Conservation (phyloP, 176 grass and related monocot genomes). For the Lolium rigidum region DNA sequence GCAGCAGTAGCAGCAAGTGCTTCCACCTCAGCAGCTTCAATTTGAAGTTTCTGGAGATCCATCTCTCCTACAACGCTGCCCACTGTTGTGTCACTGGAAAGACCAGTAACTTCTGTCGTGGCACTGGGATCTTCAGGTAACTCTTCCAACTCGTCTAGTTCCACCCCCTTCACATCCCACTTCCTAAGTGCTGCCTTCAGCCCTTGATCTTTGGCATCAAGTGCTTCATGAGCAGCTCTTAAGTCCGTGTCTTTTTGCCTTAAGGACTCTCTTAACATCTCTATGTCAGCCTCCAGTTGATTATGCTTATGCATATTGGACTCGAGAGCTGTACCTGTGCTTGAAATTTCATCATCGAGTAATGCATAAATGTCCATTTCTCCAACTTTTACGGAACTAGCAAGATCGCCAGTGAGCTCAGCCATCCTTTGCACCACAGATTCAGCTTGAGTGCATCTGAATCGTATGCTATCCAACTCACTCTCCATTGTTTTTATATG, state of each 20-base stretch:
- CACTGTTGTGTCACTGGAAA: constrained; percentile 28
- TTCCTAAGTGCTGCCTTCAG: constrained; percentile 48
- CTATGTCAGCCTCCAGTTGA: constrained; percentile 65
- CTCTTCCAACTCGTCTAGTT: constrained; percentile 48
- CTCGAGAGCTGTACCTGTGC: constrained; percentile 42
- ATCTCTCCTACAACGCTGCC: constrained; percentile 9
- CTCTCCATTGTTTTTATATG: constrained; percentile 45
- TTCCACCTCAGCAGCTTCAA: constrained; percentile 42
- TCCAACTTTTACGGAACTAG: constrained; percentile 51
- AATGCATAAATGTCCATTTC: constrained; percentile 45
- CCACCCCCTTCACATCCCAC: constrained; percentile 47
- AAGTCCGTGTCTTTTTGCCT: constrained; percentile 58
- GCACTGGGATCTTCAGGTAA: constrained; percentile 35
- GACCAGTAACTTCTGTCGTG: constrained; percentile 15
- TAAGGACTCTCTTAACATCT: constrained; percentile 57
- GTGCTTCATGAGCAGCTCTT: constrained; percentile 41
- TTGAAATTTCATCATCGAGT: constrained; percentile 57
- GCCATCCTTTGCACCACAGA: constrained; percentile 59
- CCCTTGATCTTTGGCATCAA: constrained; percentile 65
- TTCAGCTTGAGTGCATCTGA: constrained; percentile 60
- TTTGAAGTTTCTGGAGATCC: constrained; percentile 29
- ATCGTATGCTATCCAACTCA: constrained; percentile 53
- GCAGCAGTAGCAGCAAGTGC: constrained; percentile 55
- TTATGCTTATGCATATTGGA: constrained; percentile 58
- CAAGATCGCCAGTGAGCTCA: constrained; percentile 62